These are phyloP conservation scores for Penicillium silybi DNA, from an alignment of 495 filamentous ascomycete genomes.

Conservation along the genomic window DNA sequence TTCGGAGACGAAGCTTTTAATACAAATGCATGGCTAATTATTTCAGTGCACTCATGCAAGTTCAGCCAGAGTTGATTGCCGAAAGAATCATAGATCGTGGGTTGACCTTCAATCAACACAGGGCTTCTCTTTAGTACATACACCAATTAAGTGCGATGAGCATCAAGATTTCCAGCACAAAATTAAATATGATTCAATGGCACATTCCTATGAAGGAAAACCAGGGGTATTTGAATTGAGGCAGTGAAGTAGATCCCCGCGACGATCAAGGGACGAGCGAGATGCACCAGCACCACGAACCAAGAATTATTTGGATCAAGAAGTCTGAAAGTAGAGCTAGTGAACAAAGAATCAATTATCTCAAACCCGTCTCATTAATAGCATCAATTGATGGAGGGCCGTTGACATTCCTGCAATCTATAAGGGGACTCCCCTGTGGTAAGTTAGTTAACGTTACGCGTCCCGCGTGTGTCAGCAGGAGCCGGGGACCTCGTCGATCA, in stretches of 20 bases:
- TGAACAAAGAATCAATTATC: background rate
- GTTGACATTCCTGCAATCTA: background rate
- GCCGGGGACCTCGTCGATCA: slow-evolving; percentile 11
- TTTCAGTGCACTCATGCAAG: too few species aligned
- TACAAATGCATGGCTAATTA: too few species aligned
- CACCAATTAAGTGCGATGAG: background rate
- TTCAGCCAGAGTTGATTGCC: too few species aligned
- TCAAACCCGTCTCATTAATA: background rate
- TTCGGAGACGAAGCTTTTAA: too few species aligned
- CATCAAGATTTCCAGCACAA: background rate
- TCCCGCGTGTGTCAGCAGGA: slow-evolving; percentile 13
- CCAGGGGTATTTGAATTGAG: background rate
- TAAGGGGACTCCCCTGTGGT: too few species aligned
- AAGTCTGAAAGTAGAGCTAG: too few species aligned
- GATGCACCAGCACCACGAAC: background rate
- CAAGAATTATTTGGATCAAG: background rate
- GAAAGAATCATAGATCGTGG: too few species aligned
- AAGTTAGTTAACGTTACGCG: too few species aligned
- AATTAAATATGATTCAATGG: background rate
- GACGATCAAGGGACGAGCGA: background rate
- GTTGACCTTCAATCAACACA: background rate
- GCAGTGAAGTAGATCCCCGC: background rate
- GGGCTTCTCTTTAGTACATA: background rate
- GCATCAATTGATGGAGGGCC: background rate
- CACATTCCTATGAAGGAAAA: background rate